Percentiles rank a stretch among this genome's conserved stretches.
Conservation (phyloP, 2,329 filamentous ascomycete species). For the Hansfordia pulvinata region DNA sequence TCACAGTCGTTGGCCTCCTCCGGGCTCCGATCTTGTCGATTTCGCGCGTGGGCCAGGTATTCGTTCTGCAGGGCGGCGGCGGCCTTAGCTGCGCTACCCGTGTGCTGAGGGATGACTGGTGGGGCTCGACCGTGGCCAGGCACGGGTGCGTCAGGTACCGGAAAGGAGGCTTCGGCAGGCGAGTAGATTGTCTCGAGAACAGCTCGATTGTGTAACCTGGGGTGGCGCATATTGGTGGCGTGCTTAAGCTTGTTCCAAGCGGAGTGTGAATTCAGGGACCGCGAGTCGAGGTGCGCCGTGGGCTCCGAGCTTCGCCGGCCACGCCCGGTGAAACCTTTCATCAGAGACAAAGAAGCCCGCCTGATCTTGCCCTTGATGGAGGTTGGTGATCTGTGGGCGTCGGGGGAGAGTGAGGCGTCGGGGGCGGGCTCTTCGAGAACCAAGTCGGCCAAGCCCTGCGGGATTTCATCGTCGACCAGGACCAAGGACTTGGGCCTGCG, state of each 20-base stretch:
- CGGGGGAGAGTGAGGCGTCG: constrained; percentile 5
- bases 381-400: constrained; percentile 5
- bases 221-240: constrained; percentile 34
- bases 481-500: constrained; percentile 28
- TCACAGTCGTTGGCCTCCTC: constrained; percentile 44
- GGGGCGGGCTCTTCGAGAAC: constrained; percentile 11
- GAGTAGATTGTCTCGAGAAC: constrained; percentile 22
- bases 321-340: constrained; percentile 34
- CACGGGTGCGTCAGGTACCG: constrained; percentile 19
- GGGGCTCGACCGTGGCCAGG: constrained; percentile 39
- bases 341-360: constrained; percentile 40
- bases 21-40: constrained; percentile 28
- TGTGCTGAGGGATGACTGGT: constrained; percentile 45
- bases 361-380: constrained; percentile 36
- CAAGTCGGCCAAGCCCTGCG: constrained; percentile 9
- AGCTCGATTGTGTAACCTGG: constrained; percentile 26
- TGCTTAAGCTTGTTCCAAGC: constrained; percentile 40
- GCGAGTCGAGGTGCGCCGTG: constrained; percentile 4
- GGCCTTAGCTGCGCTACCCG: constrained; percentile 47
- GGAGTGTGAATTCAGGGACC: no score
- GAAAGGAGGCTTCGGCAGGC: constrained; percentile 18
- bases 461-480: constrained; percentile 18
- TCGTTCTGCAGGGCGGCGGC: constrained; percentile 47
- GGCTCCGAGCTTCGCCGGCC: constrained; percentile 19
- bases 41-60: constrained; percentile 19